Percentiles rank a stretch among this genome's conserved stretches.
Conservation (phyloP, 768 basidiomycete genomes). For the Hydnum rufescens region DNA sequence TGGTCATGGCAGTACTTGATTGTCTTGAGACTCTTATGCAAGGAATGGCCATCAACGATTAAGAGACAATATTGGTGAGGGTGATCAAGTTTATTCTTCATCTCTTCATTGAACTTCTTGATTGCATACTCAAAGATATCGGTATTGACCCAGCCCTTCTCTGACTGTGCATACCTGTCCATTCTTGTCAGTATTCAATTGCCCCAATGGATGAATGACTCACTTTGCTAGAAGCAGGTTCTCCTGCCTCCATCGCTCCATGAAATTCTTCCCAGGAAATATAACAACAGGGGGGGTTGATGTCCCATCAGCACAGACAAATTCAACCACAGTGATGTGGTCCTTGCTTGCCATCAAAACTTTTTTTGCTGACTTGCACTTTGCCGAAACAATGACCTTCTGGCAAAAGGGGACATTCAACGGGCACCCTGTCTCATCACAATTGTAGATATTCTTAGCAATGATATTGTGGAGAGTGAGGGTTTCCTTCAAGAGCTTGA, state of each 20-base stretch:
- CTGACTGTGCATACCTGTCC: slow-evolving; percentile 14
- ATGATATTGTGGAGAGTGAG: neutral
- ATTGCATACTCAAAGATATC: slow-evolving; percentile 15
- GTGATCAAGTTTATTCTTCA: neutral
- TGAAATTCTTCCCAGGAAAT: slow-evolving; percentile 9
- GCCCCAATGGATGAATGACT: slow-evolving; percentile 1
- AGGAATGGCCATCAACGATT: neutral
- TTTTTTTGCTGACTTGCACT: slow-evolving; percentile 1
- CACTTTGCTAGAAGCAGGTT: slow-evolving; percentile 10
- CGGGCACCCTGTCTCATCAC: slow-evolving; percentile 11
- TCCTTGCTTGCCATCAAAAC: slow-evolving; percentile 5
- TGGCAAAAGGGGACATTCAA: neutral
- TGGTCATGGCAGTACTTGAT: neutral
- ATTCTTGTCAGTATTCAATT: neutral
- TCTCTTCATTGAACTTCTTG: slow-evolving; percentile 4
- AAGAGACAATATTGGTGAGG: neutral
- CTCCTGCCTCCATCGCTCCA: slow-evolving; percentile 1
- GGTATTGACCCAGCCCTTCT: slow-evolving; percentile 20
- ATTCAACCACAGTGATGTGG: slow-evolving; percentile 7
- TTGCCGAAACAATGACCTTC: slow-evolving; percentile 2
- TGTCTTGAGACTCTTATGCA: neutral
- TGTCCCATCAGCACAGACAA: slow-evolving; percentile 13
- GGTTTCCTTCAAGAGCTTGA: neutral
- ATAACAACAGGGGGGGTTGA: slow-evolving; percentile 8
- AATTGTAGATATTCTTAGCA: slow-evolving; percentile 13